phyloP scores from a whole-genome alignment of 2,329 filamentous ascomycete species.

The Coleophoma eucalyptorum region DNA sequence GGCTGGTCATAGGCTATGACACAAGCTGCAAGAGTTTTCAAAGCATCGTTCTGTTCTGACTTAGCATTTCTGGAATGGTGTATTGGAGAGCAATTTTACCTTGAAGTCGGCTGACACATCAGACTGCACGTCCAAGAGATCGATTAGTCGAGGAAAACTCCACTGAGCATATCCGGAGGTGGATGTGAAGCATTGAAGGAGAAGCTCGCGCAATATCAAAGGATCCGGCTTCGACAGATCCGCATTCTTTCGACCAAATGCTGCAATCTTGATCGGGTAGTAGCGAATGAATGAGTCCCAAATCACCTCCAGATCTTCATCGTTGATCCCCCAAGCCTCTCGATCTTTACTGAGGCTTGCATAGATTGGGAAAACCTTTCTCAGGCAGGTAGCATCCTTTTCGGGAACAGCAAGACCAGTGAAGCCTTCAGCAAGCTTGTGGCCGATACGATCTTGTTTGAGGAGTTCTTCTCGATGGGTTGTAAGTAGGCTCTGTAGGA shows the following conservation, averaged over 20 bases:
- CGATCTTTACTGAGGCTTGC: conserved; percentile 10
- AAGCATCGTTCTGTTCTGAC: conserved; percentile 18
- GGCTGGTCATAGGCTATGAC: conserved; percentile 10
- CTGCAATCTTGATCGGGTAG: conserved; percentile 23
- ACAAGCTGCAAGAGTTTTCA: conserved; percentile 9
- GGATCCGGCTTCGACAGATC: conserved; percentile 11
- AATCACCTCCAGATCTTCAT: conserved; percentile 10
- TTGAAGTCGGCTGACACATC: conserved; percentile 23
- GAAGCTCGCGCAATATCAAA: conserved; percentile 16
- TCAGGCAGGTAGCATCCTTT: conserved; percentile 22
- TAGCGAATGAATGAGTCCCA: conserved; percentile 24
- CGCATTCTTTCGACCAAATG: neutral
- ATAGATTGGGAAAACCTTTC: conserved; percentile 20
- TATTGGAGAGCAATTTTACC: conserved; percentile 12
- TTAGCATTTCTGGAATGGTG: conserved; percentile 9
- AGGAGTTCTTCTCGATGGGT: conserved; percentile 2
- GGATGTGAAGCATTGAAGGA: conserved; percentile 21
- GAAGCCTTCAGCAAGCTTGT: conserved; percentile 16
- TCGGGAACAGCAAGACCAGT: conserved; percentile 19
- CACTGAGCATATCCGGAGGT: conserved; percentile 19
- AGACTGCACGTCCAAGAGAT: conserved; percentile 16
- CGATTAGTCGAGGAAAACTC: conserved; percentile 17
- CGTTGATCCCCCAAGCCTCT: conserved; percentile 11
- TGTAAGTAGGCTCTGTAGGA: neutral
- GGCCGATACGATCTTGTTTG: conserved; percentile 10